These are phyloP conservation scores for Arthrinium puccinioides DNA, from an alignment of 2,329 filamentous ascomycete genomes.

Conservation along the genomic window DNA sequence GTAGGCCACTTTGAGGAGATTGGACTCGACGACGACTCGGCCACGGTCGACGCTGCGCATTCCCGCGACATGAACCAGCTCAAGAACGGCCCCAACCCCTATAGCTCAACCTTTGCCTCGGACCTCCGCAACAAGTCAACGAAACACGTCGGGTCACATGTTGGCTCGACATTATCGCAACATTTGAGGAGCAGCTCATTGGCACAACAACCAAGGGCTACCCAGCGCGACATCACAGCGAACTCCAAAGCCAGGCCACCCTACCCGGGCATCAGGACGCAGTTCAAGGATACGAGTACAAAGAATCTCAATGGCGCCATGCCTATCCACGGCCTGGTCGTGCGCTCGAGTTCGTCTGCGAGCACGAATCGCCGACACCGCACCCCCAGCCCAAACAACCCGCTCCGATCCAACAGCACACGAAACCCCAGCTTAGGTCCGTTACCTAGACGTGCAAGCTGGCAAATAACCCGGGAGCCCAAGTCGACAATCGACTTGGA, in stretches of 20 bases:
- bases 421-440: constrained; percentile 31
- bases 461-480: constrained; percentile 58
- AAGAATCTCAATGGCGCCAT: constrained; percentile 24
- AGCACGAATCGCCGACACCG: constrained; percentile 33
- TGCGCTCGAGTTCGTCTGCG: constrained; percentile 32
- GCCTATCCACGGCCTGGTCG: constrained; percentile 25
- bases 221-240: constrained; percentile 24
- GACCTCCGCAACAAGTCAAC: constrained; percentile 29
- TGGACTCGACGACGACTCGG: constrained; percentile 66
- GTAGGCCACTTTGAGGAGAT: constrained; percentile 90
- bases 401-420: constrained; percentile 30
- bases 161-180: background rate
- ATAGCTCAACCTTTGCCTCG: constrained; percentile 38
- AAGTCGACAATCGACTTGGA: constrained; percentile 68
- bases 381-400: constrained; percentile 42
- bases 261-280: constrained; percentile 37
- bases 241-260: constrained; percentile 30
- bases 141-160: constrained; percentile 18
- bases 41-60: constrained; percentile 23
- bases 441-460: constrained; percentile 54
- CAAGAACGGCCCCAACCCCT: constrained; percentile 36
- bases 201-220: too few relatives aligned
- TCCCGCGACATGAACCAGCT: constrained; percentile 23
- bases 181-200: background rate
- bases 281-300: constrained; percentile 38